These are phyloP conservation scores for Passiflora organensis DNA, from an alignment of 345 rosid genomes.

Conservation along the genomic window DNA sequence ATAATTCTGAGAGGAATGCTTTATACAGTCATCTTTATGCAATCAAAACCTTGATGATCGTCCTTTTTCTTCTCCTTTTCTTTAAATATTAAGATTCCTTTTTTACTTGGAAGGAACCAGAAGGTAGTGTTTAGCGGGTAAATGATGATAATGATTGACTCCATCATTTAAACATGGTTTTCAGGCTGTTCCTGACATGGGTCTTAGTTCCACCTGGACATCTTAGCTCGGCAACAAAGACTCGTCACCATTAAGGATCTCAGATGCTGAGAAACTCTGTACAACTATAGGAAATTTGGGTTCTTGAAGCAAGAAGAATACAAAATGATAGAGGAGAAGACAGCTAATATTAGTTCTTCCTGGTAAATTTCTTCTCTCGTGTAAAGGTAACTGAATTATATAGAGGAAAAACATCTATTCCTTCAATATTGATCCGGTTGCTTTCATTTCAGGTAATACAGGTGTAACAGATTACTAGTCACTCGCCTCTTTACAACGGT, in stretches of 20 bases:
- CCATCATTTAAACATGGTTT: not conserved
- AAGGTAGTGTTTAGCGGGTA: conserved; percentile 20
- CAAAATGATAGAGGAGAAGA: not conserved
- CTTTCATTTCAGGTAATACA: too few relatives aligned
- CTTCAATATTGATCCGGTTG: too few relatives aligned
- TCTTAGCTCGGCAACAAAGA: too few relatives aligned
- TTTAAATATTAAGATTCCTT: conserved; percentile 13
- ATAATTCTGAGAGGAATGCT: not conserved
- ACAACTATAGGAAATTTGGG: too few relatives aligned
- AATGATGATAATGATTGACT: conserved; percentile 10
- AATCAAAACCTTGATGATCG: conserved; percentile 3
- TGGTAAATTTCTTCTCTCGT: not conserved
- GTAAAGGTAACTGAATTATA: not conserved
- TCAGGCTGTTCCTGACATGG: too few relatives aligned
- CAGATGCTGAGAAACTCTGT: too few relatives aligned
- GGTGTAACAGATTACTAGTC: not conserved
- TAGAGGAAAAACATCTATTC: too few relatives aligned
- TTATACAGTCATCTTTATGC: not conserved
- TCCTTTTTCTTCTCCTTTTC: conserved; percentile 3
- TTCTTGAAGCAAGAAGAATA: conserved; percentile 17
- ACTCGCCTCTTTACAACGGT: not conserved
- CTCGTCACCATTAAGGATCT: too few relatives aligned
- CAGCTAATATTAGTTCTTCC: not conserved
- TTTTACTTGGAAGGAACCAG: conserved; percentile 11
- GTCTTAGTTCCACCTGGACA: too few relatives aligned